Conservation (phyloP, 2,329 filamentous ascomycete species). For the Aspergillus eucalypticola region DNA sequence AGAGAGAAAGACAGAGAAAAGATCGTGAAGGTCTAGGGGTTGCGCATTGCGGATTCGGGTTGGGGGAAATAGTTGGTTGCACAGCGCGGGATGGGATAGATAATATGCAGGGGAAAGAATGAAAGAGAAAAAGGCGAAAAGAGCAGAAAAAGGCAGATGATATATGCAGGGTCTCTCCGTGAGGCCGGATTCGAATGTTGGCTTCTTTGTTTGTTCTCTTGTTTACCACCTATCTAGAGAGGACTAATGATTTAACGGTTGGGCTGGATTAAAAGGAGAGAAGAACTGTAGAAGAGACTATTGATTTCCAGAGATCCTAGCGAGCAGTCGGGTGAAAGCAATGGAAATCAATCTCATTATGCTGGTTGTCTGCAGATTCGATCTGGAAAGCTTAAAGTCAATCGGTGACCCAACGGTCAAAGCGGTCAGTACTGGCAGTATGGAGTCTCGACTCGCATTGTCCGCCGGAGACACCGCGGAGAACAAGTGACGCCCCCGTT, state of each 20-base stretch:
- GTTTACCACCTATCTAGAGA: background rate
- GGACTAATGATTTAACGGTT: slow-evolving; percentile 5
- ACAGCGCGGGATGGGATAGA: background rate
- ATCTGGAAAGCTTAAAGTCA: background rate
- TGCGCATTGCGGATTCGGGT: background rate
- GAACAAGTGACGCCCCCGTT: slow-evolving; percentile 7
- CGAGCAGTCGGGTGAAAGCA: too few species aligned
- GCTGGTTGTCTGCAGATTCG: background rate
- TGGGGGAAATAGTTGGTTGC: background rate
- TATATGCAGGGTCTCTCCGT: background rate
- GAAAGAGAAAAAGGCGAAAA: background rate
- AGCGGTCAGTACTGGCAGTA: slow-evolving; percentile 35
- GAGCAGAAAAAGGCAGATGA: background rate
- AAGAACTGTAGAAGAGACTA: too few species aligned
- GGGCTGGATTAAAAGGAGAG: too few species aligned
- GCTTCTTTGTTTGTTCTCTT: background rate
- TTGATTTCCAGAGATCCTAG: too few species aligned
- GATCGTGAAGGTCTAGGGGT: background rate
- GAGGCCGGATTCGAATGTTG: background rate
- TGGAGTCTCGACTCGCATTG: slow-evolving; percentile 25
- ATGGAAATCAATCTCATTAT: background rate
- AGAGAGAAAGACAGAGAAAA: background rate
- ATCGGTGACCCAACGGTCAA: slow-evolving; percentile 1
- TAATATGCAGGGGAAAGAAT: slow-evolving; percentile 1
- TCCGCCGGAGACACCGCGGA: slow-evolving; percentile 29